Evolutionary conservation across 345 rosid genomes (phyloP).

Genomic region (Ceriops decandra): DNA sequence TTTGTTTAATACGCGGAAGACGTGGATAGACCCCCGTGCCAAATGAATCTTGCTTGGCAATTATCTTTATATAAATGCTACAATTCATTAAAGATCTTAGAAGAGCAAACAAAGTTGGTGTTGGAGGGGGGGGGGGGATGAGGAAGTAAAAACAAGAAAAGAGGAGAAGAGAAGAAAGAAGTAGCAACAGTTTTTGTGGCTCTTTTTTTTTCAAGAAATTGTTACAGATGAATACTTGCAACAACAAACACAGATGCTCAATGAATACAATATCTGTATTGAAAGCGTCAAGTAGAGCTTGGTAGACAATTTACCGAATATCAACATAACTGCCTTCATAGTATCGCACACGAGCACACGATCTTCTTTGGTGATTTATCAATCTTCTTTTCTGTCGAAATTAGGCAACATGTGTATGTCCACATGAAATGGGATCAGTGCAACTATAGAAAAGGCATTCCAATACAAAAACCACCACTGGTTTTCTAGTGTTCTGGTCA

Average conservation of each 20-base stretch:
- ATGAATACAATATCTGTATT: slow-evolving; percentile 35
- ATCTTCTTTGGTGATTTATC: slow-evolving; percentile 63
- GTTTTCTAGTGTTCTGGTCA: neutral
- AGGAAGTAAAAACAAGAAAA: neutral
- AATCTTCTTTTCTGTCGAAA: slow-evolving; percentile 74
- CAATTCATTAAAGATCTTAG: slow-evolving; percentile 19
- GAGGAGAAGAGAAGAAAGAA: slow-evolving; percentile 3
- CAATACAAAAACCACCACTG: neutral
- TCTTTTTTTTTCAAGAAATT: slow-evolving; percentile 11
- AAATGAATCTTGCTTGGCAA: neutral
- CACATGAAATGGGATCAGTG: neutral
- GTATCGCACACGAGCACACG: slow-evolving; percentile 77
- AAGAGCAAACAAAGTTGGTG: neutral
- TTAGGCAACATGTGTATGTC: slow-evolving; percentile 13
- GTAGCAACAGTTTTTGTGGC: slow-evolving; percentile 4
- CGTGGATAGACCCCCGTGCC: neutral
- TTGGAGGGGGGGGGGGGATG: neutral
- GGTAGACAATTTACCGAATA: slow-evolving; percentile 20
- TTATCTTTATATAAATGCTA: slow-evolving; percentile 15
- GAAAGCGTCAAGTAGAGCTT: slow-evolving; percentile 27
- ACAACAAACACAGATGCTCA: slow-evolving; percentile 21
- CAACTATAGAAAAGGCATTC: neutral
- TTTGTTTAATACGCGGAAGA: neutral
- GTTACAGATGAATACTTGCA: slow-evolving; percentile 23
- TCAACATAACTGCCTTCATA: slow-evolving; percentile 44